Percentiles rank a stretch among this genome's conserved stretches.
phyloP scores from a whole-genome alignment of 257 asterid species.

The Coffea eugenioides region DNA sequence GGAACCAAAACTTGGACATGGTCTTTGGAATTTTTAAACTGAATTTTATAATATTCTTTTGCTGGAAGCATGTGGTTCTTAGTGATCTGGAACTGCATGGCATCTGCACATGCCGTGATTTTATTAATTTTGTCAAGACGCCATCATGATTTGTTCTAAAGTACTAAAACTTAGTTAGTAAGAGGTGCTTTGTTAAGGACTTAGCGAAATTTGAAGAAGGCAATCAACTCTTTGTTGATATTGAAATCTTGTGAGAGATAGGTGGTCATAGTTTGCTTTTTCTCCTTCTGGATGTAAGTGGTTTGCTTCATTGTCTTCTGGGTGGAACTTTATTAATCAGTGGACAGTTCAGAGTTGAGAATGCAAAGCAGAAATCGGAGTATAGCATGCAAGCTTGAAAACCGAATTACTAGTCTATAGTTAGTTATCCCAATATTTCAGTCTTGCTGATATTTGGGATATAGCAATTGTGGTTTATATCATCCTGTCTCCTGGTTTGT shows the following conservation, averaged over 20 bases:
- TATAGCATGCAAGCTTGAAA: too few species aligned
- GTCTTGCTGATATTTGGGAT: not conserved
- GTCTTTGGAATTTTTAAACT: not conserved
- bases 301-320: not conserved
- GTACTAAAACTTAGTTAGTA: not conserved
- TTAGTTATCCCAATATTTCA: not conserved
- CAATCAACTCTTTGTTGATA: not conserved
- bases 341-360: not conserved
- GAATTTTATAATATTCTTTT: not conserved
- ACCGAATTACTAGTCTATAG: not conserved
- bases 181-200: not conserved
- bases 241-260: not conserved
- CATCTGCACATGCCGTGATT: not conserved
- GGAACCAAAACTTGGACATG: not conserved
- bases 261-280: not conserved
- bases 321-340: not conserved
- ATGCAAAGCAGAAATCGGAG: not conserved
- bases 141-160: not conserved
- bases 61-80: constrained; percentile 11
- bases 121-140: not conserved
- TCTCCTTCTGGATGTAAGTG: not conserved
- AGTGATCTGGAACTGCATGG: not conserved
- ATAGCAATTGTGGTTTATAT: not conserved
- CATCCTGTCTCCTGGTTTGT: not conserved
- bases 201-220: not conserved